Evolutionary conservation across 1,284 basidiomycete species (phyloP).

Genomic region (Marasmius fiardii): DNA sequence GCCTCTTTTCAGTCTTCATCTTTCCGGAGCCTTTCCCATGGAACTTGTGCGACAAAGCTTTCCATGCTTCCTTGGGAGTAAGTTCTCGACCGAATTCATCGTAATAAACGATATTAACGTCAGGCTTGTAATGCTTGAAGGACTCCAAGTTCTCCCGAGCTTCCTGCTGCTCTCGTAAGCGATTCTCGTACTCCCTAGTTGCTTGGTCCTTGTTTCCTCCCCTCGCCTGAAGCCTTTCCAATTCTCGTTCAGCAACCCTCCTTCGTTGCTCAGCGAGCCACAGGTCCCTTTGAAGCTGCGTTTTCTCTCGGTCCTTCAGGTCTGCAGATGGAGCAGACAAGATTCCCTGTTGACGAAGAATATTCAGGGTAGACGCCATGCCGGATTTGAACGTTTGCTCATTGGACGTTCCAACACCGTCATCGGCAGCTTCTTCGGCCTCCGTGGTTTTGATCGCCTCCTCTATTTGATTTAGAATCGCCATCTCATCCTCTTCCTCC

Average conservation of each 20-base stretch:
- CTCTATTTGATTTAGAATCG: constrained; percentile 73
- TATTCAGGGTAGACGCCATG: constrained; percentile 84
- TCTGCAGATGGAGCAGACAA: constrained; percentile 67
- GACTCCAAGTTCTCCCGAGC: constrained; percentile 79
- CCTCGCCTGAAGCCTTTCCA: constrained; percentile 72
- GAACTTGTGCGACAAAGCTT: constrained; percentile 92
- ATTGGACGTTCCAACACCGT: constrained; percentile 56
- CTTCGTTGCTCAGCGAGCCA: constrained; percentile 89
- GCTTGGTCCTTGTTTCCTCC: constrained; percentile 91
- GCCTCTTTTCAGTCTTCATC: constrained; percentile 91
- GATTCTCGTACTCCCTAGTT: constrained; percentile 92
- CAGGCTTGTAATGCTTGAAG: constrained; percentile 95
- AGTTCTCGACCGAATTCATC: constrained; percentile 93
- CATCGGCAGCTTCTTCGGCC: constrained; percentile 43
- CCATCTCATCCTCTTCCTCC: constrained; percentile 64
- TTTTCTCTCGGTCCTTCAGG: constrained; percentile 74
- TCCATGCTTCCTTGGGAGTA: constrained; percentile 96
- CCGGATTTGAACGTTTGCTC: constrained; percentile 79
- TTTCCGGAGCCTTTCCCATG: constrained; percentile 93
- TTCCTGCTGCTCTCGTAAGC: constrained; percentile 87
- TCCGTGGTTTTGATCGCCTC: constrained; percentile 59
- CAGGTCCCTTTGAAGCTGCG: constrained; percentile 82
- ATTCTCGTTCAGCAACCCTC: constrained; percentile 73
- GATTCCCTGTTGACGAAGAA: constrained; percentile 92
- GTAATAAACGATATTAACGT: constrained; percentile 94